Base-by-base conservation (phyloP, 2,329 filamentous ascomycete species). In the Trichoderma atroviride region DNA sequence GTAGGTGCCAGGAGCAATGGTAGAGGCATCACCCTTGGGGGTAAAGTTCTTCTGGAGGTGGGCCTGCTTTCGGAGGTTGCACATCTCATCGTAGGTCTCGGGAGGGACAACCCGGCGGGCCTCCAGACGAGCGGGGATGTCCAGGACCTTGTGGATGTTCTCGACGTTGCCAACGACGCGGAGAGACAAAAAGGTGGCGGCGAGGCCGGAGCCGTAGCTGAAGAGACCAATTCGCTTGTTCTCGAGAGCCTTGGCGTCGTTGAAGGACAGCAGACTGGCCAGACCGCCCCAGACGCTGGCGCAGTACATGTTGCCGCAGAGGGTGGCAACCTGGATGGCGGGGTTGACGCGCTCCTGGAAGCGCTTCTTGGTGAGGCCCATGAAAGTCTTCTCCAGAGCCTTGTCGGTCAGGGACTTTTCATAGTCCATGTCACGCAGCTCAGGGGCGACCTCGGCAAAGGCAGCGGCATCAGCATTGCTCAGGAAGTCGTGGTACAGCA, bases 401-500 rank as follows among this genome's bases (percentile, higher is more conserved):
- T 93, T 94, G 85, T 96, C 92, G 71, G 88, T 89, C 75, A 96
- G 82, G 3, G 92, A 95, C 82, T 90, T 89, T 77, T 90, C 84
- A 81, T 95, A 95, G 78, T 92, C 89, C 81, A 96, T 86, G 76
- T 93, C 91, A 72, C 90, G 88, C 71, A 95, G 83, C 81, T 94
- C 92, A 53, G 90, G 86, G 65, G 92, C 87, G 47, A 95, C 91
- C 73, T 93, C 91, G 71, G 87, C 87, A 77, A 95, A 96, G 68
- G 85, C 85, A 58, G 89, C 81, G 80, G 86, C 84, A 72, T 88
- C 85, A 59, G 92, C 88, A 80, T 93, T 86, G 79, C 84, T 83
- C 43, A 95, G 86, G 85, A 91, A 96, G 83, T 96, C 92, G 79
- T 95, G 93, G 87, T 96, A 96, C 69, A 95, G 85, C 73, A 96